These are phyloP conservation scores for Fusarium pininemorale DNA, from an alignment of 2,329 filamentous ascomycete species.

Conservation along the genomic window DNA sequence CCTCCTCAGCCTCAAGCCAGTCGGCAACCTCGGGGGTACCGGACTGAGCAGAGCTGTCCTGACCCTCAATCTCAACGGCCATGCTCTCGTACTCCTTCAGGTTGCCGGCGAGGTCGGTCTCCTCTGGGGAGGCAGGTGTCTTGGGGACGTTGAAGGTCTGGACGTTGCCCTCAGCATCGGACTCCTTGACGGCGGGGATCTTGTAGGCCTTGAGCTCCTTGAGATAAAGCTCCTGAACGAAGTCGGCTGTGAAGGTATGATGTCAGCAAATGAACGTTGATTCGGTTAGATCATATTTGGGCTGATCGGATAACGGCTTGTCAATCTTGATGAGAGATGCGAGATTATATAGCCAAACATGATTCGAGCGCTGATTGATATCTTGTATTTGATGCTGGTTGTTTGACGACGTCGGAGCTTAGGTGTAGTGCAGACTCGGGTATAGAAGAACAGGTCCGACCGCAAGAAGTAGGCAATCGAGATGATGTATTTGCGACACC, in stretches of 20 bases:
- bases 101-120: constrained; percentile 89
- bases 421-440: constrained; percentile 43
- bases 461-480: constrained; percentile 19
- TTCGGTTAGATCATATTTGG: not conserved
- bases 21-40: constrained; percentile 67
- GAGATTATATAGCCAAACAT: not conserved
- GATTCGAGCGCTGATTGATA: not conserved
- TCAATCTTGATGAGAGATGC: not conserved
- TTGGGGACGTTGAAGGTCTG: constrained; percentile 85
- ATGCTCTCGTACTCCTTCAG: constrained; percentile 95
- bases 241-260: constrained; percentile 73
- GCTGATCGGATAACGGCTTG: not conserved
- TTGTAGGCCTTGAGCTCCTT: constrained; percentile 97
- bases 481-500: constrained; percentile 1
- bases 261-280: constrained; percentile 41
- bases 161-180: constrained; percentile 89
- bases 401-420: constrained; percentile 41
- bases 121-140: constrained; percentile 88
- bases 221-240: constrained; percentile 98
- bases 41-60: constrained; percentile 70
- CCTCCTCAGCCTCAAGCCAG: constrained; percentile 87
- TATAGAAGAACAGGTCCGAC: constrained; percentile 37
- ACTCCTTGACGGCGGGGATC: constrained; percentile 80
- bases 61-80: constrained; percentile 93
- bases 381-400: not conserved